A percentile compares a stretch with the other conserved stretches of the same genome.
phyloP scores from a whole-genome alignment of 139 green algal species.

The Ettlia oleoabundans region DNA sequence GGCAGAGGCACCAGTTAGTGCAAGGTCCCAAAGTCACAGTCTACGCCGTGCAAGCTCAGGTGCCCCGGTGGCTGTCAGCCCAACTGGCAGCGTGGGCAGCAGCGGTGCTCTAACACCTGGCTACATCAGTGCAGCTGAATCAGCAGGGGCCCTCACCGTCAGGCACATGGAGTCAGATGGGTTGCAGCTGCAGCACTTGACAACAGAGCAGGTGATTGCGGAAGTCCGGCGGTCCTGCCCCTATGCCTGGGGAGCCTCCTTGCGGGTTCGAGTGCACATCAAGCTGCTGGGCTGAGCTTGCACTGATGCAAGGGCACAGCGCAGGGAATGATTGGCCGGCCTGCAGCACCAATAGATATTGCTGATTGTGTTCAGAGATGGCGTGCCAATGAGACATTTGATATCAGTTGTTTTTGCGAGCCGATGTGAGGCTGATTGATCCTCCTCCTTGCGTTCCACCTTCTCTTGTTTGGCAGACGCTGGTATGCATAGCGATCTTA shows the following conservation, averaged over 20 bases:
- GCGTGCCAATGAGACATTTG: no score
- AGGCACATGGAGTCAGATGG: neutral
- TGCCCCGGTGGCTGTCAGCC: neutral
- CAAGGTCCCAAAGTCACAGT: neutral
- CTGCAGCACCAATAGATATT: no score
- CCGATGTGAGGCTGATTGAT: no score
- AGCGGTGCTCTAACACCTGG: neutral
- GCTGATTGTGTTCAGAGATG: no score
- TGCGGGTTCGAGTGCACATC: conserved; percentile 11
- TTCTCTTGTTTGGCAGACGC: no score
- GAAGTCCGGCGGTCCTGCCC: conserved; percentile 32
- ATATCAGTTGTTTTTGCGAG: no score
- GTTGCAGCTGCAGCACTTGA: neutral
- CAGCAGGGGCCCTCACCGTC: neutral
- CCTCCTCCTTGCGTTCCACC: no score
- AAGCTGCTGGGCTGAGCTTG: conserved; percentile 6
- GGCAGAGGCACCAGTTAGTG: neutral
- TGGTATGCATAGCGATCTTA: no score
- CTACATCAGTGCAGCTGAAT: neutral
- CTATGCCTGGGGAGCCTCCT: conserved; percentile 12
- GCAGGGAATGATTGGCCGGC: no score
- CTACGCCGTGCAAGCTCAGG: neutral
- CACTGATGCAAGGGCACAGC: no score
- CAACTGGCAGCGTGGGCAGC: conserved; percentile 12
- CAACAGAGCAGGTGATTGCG: conserved; percentile 8